Conservation (phyloP, 2,329 filamentous ascomycete species). For the Karstenula rhodostoma region DNA sequence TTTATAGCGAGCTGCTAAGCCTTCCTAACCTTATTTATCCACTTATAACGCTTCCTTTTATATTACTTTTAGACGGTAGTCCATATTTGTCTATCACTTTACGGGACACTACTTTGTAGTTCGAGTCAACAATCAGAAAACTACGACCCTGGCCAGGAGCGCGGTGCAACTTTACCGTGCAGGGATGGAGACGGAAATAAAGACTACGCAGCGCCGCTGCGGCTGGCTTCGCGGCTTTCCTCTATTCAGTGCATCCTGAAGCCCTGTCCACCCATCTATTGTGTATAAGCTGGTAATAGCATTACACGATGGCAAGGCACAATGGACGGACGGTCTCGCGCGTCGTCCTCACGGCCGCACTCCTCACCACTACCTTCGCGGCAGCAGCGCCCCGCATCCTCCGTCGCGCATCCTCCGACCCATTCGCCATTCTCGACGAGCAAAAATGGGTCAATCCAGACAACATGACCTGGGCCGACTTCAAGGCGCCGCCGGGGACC, state of each 20-base stretch:
- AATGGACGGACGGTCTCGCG: constrained; percentile 20
- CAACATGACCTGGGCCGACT: constrained; percentile 64
- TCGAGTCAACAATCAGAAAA: too few species aligned
- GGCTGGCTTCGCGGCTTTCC: not conserved
- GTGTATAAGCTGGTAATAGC: not conserved
- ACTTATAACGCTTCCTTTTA: too few species aligned
- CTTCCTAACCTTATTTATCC: too few species aligned
- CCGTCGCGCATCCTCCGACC: constrained; percentile 40
- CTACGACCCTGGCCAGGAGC: not conserved
- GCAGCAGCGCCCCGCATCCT: constrained; percentile 22
- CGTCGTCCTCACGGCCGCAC: constrained; percentile 25
- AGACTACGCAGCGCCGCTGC: not conserved
- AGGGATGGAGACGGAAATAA: constrained; percentile 8
- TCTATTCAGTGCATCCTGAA: not conserved
- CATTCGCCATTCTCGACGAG: constrained; percentile 60
- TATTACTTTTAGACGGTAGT: too few species aligned
- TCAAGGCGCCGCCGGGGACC: constrained; percentile 56
- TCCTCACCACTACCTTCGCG: constrained; percentile 27
- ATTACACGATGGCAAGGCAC: constrained; percentile 19
- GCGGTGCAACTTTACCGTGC: not conserved
- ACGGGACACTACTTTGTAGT: too few species aligned
- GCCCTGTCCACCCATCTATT: not conserved
- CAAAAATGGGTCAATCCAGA: constrained; percentile 64
- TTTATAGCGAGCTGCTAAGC: too few species aligned
- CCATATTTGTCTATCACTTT: too few species aligned